Evolutionary conservation across 1,284 basidiomycete species (phyloP).

Genomic region (Pseudozyma thailandica): DNA sequence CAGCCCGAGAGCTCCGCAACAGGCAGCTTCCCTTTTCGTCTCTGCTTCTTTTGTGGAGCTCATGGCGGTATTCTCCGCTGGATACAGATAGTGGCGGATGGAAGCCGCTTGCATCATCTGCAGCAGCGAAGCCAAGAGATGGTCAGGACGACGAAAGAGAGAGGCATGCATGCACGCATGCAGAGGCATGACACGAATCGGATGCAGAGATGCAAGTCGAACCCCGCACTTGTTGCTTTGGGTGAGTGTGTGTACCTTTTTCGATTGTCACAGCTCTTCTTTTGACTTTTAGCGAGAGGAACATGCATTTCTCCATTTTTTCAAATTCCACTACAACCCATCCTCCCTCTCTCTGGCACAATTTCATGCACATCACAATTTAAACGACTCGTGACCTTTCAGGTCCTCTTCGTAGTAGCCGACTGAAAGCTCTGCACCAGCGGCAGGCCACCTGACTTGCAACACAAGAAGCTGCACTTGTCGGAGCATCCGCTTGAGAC

Average conservation of each 20-base stretch:
- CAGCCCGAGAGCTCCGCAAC: too few relatives aligned
- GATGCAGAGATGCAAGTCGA: too few relatives aligned
- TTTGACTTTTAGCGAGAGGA: not conserved
- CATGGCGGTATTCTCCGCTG: too few relatives aligned
- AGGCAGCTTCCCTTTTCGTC: not conserved
- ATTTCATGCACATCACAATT: slow-evolving; percentile 13
- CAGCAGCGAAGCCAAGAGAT: not conserved
- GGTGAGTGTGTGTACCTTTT: not conserved
- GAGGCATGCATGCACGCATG: slow-evolving; percentile 2
- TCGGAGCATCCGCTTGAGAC: too few relatives aligned
- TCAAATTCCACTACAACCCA: not conserved
- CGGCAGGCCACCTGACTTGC: too few relatives aligned
- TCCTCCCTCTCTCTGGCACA: not conserved
- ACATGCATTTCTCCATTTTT: not conserved
- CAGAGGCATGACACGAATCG: too few relatives aligned
- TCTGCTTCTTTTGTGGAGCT: not conserved
- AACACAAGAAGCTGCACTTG: too few relatives aligned
- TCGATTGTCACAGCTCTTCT: not conserved
- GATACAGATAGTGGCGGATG: too few relatives aligned
- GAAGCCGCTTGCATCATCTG: not conserved
- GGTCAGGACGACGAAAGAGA: not conserved
- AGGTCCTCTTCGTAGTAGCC: too few relatives aligned
- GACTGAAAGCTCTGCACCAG: too few relatives aligned
- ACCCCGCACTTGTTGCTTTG: not conserved
- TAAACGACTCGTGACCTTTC: slow-evolving; percentile 17